These are phyloP conservation scores for Beauveria sp. DNA, from an alignment of 2,329 filamentous ascomycete species.

Conservation along the genomic window DNA sequence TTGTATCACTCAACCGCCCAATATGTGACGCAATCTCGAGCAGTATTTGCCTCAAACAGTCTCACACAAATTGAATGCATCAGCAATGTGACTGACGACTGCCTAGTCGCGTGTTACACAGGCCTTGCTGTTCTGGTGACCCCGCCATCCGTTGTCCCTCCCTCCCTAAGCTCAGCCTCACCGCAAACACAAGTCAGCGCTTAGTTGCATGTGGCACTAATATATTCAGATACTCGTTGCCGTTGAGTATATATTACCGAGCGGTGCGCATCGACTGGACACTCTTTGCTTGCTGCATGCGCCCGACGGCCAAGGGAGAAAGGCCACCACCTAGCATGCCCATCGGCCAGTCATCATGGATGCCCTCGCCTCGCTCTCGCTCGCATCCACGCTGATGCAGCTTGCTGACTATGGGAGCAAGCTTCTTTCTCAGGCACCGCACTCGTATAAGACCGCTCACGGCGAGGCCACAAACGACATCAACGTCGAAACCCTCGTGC, in stretches of 20 bases:
- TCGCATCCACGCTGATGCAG: background rate
- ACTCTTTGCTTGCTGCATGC: background rate
- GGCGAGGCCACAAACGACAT: background rate
- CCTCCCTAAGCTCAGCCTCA: background rate
- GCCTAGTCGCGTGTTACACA: background rate
- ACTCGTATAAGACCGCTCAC: background rate
- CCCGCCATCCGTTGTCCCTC: background rate
- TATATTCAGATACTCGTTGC: background rate
- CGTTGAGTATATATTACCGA: background rate
- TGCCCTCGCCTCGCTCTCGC: conserved; percentile 1
- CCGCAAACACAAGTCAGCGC: background rate
- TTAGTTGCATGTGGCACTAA: background rate
- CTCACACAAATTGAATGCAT: background rate
- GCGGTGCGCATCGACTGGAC: background rate
- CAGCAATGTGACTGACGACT: background rate
- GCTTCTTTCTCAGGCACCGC: background rate
- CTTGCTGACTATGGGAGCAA: background rate
- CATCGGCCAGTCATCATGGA: background rate
- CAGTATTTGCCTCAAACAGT: background rate
- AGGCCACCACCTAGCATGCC: background rate
- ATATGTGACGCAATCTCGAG: background rate
- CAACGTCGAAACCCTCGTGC: background rate
- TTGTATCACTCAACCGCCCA: background rate
- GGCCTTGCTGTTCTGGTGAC: background rate
- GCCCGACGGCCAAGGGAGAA: background rate